A percentile compares a stretch with the other conserved stretches of the same genome.
Evolutionary conservation across 495 filamentous ascomycete genomes (phyloP).

Genomic region (Neurospora hispaniola): DNA sequence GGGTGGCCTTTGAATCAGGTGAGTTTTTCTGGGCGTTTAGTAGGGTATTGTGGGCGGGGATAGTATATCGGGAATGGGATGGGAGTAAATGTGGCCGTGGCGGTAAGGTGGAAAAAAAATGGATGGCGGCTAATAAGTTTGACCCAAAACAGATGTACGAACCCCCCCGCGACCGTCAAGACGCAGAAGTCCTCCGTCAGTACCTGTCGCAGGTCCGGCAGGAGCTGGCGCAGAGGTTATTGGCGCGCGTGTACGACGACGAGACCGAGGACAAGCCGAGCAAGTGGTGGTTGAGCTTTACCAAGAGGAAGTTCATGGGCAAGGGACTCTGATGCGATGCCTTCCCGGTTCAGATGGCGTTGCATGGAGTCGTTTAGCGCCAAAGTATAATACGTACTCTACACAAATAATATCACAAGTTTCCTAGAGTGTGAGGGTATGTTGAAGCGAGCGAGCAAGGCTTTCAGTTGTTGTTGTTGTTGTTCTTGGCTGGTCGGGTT

Average conservation of each 20-base stretch:
- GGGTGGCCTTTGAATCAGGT: constrained; percentile 87
- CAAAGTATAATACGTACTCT: neutral
- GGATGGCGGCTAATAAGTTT: neutral
- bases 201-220: constrained; percentile 90
- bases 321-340: constrained; percentile 55
- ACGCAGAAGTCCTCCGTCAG: constrained; percentile 75
- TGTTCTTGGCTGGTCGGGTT: neutral
- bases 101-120: neutral
- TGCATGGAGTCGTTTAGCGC: neutral
- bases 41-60: neutral
- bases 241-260: constrained; percentile 79
- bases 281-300: constrained; percentile 99
- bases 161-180: constrained; percentile 69
- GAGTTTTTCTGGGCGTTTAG: constrained; percentile 1
- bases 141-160: constrained; percentile 38
- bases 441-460: neutral
- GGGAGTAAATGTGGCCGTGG: neutral
- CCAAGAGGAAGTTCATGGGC: constrained; percentile 98
- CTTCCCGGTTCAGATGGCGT: neutral
- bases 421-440: neutral
- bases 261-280: constrained; percentile 66
- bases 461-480: neutral
- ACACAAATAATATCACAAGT: neutral
- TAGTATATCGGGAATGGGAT: too few species aligned
- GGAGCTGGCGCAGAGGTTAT: constrained; percentile 71